Evolutionary conservation across 106 monocot species (phyloP), one percentile per base, ranked within the genome.

Genomic region (Amphibolis antarctica): DNA sequence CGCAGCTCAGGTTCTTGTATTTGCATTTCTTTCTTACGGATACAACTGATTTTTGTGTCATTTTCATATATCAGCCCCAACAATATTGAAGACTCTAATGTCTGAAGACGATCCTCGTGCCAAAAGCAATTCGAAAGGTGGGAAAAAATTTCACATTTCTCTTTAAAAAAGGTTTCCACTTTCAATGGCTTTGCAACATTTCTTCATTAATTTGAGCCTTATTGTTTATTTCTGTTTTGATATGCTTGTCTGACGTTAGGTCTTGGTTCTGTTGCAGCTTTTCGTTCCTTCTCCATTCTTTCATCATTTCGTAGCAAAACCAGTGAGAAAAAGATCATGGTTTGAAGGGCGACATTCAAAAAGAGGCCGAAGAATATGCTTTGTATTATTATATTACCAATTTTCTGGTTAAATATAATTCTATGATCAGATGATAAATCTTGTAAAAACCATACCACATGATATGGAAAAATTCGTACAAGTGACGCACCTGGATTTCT

Each of bases 21-120:
- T 55, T 22, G 11, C 21, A 55, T 26, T 55, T 22, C 12, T n/a
- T 22, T 55, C 10, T 22, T 22, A 26, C 25, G 25, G 1, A 22
- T 55, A 26, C 53, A 51, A 56, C 12, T 11, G 42, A 22, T 25
- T 49, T 49, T 15, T 51, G 31, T 18, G 21, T 52, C 14, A 31
- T 13, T 43, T 27, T 63, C 13, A 21, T 69, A 12, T 75, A 74
- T 55, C 76, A 92, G 92, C 51, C 70, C n/a, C n/a, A n/a, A 64
- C 70, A 23, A 69, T 74, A 21, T 75, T 82, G 82, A 88, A 92
- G 78, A 82, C 77, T 76, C 78, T 82, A 21, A 84, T 88, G 43
- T 71, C 82, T 52, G 84, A 85, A 74, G 92, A 85, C 64, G 86
- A 86, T 68, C 53, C 55, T 64, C 75, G 67, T 17, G 30, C 23